Evolutionary conservation across 768 basidiomycete genomes (phyloP).

Genomic region (Asterophora parasitica): DNA sequence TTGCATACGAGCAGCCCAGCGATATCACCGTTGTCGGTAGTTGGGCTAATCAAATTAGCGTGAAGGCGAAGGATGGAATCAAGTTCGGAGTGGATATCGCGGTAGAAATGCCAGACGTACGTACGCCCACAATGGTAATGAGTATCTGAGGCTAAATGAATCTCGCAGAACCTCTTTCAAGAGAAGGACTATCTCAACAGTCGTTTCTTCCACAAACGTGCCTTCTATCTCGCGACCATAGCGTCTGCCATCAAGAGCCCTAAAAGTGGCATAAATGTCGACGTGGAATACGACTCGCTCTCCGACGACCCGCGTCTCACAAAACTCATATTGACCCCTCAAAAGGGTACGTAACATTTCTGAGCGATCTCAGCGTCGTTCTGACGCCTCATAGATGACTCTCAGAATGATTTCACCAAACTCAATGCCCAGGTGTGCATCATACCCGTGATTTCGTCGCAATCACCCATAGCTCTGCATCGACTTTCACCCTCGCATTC

Average conservation of each 20-base stretch:
- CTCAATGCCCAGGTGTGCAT: conserved; percentile 70
- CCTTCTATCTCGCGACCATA: conserved; percentile 82
- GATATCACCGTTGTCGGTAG: conserved; percentile 81
- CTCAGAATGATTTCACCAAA: conserved; percentile 56
- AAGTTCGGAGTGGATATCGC: conserved; percentile 75
- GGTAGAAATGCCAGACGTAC: conserved; percentile 81
- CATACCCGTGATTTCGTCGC: conserved; percentile 57
- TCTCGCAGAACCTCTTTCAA: conserved; percentile 72
- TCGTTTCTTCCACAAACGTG: conserved; percentile 88
- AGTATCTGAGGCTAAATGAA: conserved; percentile 12
- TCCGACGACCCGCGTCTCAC: conserved; percentile 61
- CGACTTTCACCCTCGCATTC: conserved; percentile 71
- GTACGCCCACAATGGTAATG: conserved; percentile 19
- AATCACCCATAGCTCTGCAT: conserved; percentile 60
- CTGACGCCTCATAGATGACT: conserved; percentile 36
- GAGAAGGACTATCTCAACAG: conserved; percentile 91
- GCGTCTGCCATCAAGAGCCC: conserved; percentile 52
- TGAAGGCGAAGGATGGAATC: conserved; percentile 63
- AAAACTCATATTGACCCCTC: conserved; percentile 55
- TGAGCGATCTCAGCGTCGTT: conserved; percentile 23
- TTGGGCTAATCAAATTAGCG: conserved; percentile 75
- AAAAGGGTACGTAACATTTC: conserved; percentile 37
- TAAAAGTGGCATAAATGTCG: conserved; percentile 45
- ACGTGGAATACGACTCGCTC: conserved; percentile 56
- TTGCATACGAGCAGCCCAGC: conserved; percentile 71